Evolutionary conservation across 768 basidiomycete genomes (phyloP), one percentile per base, ranked within the genome.

Genomic region (Lactarius hatsudake): DNA sequence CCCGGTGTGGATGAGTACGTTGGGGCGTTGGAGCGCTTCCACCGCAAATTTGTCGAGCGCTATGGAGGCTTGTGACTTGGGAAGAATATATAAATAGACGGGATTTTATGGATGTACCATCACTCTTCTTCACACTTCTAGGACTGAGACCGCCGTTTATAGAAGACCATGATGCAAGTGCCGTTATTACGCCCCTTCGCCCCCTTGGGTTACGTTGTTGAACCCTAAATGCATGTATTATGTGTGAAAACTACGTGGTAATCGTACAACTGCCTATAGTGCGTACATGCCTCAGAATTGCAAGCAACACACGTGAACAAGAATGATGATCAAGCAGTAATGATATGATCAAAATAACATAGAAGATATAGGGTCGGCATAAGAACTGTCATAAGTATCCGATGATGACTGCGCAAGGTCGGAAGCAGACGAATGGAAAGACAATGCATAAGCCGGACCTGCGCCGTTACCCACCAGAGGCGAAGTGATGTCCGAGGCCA

Each of bases 1-100:
- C 95, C 94, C 2, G 94, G 93, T 48, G 93, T 94, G 20, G 96
- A 96, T 55, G 94, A 95, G 72, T 98, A 95, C 75, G 90, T 96
- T 10, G 82, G 83, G 40, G 89, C 92, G 73, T 81, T 98, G 57
- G 94, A 94, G 79, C 79, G 77, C 65, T 91, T 91, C 84, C 89
- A 91, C 74, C 73, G 77, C 62, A 79, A 79, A 26, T 91, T 90
- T 69, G 79, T 86, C 76, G 73, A 75, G 64, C 84, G 83, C 77
- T 86, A 85, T 68, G 77, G 66, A 3, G 68, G 70, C 8, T 5
- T 67, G 38, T 73, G 56, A 63, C 12, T 20, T 51, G 23, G 23
- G 34, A 34, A 34, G 26, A 53, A 53, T 13, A 15, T 38, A 38
- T 45, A 23, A 9, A 3, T 54, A 54, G 32, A 53, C 13, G 10